Evolutionary conservation across 106 monocot species (phyloP).

Genomic region (Dendrobium huoshanense): DNA sequence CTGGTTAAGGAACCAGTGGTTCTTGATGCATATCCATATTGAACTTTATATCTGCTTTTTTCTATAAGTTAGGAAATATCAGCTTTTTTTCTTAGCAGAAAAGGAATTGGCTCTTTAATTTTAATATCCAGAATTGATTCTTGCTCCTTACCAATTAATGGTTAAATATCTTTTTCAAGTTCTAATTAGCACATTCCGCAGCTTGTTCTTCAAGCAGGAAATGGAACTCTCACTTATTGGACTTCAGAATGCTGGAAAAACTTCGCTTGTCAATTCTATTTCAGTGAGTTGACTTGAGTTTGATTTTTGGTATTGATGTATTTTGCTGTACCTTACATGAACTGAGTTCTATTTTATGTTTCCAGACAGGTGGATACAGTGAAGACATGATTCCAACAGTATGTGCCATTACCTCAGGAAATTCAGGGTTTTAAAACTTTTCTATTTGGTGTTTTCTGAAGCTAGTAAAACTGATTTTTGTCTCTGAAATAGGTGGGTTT

Average conservation of each 20-base stretch:
- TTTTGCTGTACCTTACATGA: conserved; percentile 7
- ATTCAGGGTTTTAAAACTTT: background rate
- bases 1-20: background rate
- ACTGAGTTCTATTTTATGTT: background rate
- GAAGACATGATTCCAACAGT: conserved; percentile 99
- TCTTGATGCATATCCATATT: background rate
- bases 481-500: conserved; percentile 67
- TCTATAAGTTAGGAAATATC: background rate
- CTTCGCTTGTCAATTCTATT: conserved; percentile 93
- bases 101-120: background rate
- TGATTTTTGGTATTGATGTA: background rate
- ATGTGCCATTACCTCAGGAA: conserved; percentile 21
- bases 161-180: background rate
- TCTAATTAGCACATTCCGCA: conserved; percentile 24
- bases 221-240: conserved; percentile 97
- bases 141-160: background rate
- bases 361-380: conserved; percentile 89
- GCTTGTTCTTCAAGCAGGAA: conserved; percentile 96
- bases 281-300: conserved; percentile 45
- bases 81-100: background rate
- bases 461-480: conserved; percentile 4
- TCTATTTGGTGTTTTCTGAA: background rate
- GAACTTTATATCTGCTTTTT: background rate
- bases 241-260: conserved; percentile 97
- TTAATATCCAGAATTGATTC: background rate